Conservation (phyloP, 2,329 filamentous ascomycete species). For the Pseudonectria buxi region DNA sequence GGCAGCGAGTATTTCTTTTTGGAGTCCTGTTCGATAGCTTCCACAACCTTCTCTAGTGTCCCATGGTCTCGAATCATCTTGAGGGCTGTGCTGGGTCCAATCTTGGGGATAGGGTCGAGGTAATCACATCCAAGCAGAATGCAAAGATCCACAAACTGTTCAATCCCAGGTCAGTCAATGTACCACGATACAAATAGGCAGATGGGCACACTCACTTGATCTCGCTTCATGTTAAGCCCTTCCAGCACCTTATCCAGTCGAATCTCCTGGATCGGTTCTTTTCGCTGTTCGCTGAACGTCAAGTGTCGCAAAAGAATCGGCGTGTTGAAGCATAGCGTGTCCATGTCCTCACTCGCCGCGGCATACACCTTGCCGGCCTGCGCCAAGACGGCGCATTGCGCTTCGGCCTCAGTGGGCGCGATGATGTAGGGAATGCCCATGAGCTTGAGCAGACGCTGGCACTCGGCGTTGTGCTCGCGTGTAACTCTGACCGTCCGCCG, state of each 20-base stretch:
- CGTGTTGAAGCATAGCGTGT: constrained; percentile 90
- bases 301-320: constrained; percentile 87
- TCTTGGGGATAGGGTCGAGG: constrained; percentile 89
- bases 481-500: constrained; percentile 88
- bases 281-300: constrained; percentile 94
- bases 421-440: constrained; percentile 97
- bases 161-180: constrained; percentile 5
- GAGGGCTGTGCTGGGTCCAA: constrained; percentile 85
- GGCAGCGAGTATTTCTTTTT: constrained; percentile 79
- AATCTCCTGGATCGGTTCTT: constrained; percentile 96
- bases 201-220: constrained; percentile 54
- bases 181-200: not conserved
- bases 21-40: constrained; percentile 66
- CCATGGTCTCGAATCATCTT: constrained; percentile 93
- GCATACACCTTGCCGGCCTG: constrained; percentile 92
- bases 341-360: constrained; percentile 97
- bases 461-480: constrained; percentile 94
- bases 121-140: constrained; percentile 98
- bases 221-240: constrained; percentile 78
- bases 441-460: constrained; percentile 79
- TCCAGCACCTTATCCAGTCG: constrained; percentile 79
- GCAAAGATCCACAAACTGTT: constrained; percentile 90
- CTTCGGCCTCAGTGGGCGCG: constrained; percentile 94
- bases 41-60: constrained; percentile 78
- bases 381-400: constrained; percentile 87